These are phyloP conservation scores for Evansstolkia leycettana DNA, from an alignment of 495 filamentous ascomycete species.

Conservation along the genomic window DNA sequence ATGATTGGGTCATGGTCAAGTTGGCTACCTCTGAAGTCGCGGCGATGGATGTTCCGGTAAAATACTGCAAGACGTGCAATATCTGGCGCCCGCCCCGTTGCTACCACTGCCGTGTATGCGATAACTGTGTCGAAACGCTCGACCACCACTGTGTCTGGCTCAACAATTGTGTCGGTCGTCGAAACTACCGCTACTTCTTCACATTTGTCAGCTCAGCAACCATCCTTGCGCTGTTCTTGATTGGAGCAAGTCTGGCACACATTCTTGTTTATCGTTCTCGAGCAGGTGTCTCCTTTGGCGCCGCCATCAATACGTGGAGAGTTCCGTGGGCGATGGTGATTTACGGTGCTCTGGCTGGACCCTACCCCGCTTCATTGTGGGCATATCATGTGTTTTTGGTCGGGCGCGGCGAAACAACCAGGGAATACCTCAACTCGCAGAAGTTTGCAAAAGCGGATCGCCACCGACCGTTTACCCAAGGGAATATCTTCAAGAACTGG, in stretches of 20 bases:
- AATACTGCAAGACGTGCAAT: constrained; percentile 93
- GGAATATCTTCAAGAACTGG: constrained; percentile 66
- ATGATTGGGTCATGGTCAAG: constrained; percentile 83
- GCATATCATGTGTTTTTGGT: constrained; percentile 86
- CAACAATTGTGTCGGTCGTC: constrained; percentile 94
- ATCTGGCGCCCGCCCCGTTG: constrained; percentile 93
- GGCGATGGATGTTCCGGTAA: constrained; percentile 93
- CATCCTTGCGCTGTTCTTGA: constrained; percentile 62
- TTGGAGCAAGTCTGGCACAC: constrained; percentile 67
- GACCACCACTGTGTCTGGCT: constrained; percentile 99
- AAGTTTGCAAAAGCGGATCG: constrained; percentile 88
- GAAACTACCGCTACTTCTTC: constrained; percentile 98
- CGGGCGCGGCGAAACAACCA: constrained; percentile 82
- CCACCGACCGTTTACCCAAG: constrained; percentile 82
- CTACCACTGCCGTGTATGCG: constrained; percentile 92
- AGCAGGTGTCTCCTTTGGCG: constrained; percentile 49
- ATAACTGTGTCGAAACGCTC: constrained; percentile 94
- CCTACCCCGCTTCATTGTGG: constrained; percentile 76
- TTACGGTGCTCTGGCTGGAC: constrained; percentile 58
- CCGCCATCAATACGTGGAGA: constrained; percentile 53
- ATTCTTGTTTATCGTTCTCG: constrained; percentile 56
- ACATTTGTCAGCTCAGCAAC: constrained; percentile 68
- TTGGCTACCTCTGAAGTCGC: constrained; percentile 58
- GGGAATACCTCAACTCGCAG: constrained; percentile 90
- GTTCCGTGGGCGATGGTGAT: constrained; percentile 86